A percentile compares a stretch with the other conserved stretches of the same genome.
phyloP scores from a whole-genome alignment of 228 moss, liverwort and hornwort genomes.

The Sphagnum magellanicum region DNA sequence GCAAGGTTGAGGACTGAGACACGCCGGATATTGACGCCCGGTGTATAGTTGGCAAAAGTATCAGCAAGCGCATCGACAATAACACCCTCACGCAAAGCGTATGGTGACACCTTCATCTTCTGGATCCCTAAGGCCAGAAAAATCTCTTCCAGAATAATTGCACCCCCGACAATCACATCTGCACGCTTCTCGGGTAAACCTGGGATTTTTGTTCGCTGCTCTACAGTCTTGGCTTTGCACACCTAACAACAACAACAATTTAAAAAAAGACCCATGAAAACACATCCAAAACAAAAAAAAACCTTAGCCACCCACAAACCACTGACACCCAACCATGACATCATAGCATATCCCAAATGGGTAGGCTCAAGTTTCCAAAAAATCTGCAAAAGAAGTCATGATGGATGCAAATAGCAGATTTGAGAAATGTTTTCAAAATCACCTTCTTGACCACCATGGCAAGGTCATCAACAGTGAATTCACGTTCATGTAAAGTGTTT shows the following conservation, averaged over 20 bases:
- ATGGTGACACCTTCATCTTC: conserved; percentile 55
- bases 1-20: conserved; percentile 48
- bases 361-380: too few relatives aligned
- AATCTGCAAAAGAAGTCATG: too few relatives aligned
- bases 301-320: too few relatives aligned
- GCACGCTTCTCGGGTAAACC: conserved; percentile 55
- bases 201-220: conserved; percentile 56
- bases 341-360: too few relatives aligned
- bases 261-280: too few relatives aligned
- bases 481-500: conserved; percentile 35
- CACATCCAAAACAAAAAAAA: too few relatives aligned
- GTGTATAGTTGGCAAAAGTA: conserved; percentile 35
- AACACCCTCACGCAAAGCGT: conserved; percentile 54
- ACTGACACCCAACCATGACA: too few relatives aligned
- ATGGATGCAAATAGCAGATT: too few relatives aligned
- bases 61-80: conserved; percentile 52
- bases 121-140: conserved; percentile 47
- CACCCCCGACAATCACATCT: conserved; percentile 57
- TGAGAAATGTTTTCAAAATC: not conserved
- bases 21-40: conserved; percentile 47
- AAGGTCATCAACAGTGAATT: conserved; percentile 42
- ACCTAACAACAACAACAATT: conserved; percentile 4
- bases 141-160: conserved; percentile 58
- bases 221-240: conserved; percentile 51
- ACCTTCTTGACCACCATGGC: conserved; percentile 49